phyloP scores from a whole-genome alignment of 2,329 filamentous ascomycete genomes.

The Albophoma yamanashiensis region DNA sequence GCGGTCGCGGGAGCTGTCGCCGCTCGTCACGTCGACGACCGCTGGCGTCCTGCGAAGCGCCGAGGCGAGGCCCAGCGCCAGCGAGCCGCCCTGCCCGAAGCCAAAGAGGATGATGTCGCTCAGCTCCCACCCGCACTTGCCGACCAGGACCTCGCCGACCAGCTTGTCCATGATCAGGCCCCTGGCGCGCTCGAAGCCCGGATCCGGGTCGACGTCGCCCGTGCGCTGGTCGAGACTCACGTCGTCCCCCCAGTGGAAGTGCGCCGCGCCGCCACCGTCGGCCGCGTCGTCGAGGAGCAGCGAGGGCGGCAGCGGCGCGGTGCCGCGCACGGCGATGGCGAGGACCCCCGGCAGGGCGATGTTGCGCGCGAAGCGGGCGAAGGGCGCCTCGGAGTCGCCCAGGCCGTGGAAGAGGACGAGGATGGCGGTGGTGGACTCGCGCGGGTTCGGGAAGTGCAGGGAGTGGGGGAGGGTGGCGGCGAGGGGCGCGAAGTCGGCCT shows the following conservation, averaged over 20 bases:
- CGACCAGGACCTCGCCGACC: conserved; percentile 39
- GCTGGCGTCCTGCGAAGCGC: conserved; percentile 24
- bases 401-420: conserved; percentile 78
- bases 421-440: conserved; percentile 59
- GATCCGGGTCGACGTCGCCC: conserved; percentile 49
- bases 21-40: conserved; percentile 21
- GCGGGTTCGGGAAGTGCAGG: conserved; percentile 38
- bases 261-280: conserved; percentile 12
- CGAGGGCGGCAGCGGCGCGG: conserved; percentile 56
- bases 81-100: conserved; percentile 56
- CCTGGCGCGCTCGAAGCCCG: conserved; percentile 44
- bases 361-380: conserved; percentile 56
- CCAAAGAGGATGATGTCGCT: conserved; percentile 54
- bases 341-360: conserved; percentile 68
- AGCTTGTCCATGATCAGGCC: conserved; percentile 37
- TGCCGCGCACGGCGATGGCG: conserved; percentile 63
- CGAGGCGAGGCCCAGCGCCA: conserved; percentile 46
- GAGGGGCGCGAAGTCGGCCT: conserved; percentile 37
- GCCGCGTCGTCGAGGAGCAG: conserved; percentile 35
- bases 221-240: conserved; percentile 38
- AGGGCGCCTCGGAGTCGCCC: conserved; percentile 62
- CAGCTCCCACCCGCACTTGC: conserved; percentile 46
- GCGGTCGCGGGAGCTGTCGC: conserved; percentile 3
- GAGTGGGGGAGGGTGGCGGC: conserved; percentile 29
- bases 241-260: conserved; percentile 61